phyloP scores from a whole-genome alignment of 1,284 basidiomycete species.

The Polyporus tsugae region DNA sequence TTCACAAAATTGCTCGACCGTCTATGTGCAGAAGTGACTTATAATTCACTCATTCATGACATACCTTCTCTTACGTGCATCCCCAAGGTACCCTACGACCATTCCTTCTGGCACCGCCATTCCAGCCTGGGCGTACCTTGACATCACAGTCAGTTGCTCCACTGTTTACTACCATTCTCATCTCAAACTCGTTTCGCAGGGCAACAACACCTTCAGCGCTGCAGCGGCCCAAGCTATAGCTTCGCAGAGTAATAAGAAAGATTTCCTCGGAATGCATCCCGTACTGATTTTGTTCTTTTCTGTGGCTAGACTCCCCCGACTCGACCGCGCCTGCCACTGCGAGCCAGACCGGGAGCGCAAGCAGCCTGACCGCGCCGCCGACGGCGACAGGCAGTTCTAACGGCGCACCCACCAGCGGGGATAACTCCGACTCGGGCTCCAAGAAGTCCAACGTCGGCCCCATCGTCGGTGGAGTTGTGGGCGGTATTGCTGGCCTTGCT shows the following conservation, averaged over 20 bases:
- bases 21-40: constrained; percentile 18
- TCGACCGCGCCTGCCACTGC: constrained; percentile 14
- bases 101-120: constrained; percentile 23
- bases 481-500: constrained; percentile 20
- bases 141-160: constrained; percentile 20
- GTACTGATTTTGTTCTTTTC: not conserved
- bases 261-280: not conserved
- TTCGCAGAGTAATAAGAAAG: not conserved
- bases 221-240: constrained; percentile 14
- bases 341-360: not conserved
- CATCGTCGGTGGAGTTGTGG: constrained; percentile 23
- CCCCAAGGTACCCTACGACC: constrained; percentile 15
- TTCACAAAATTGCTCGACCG: constrained; percentile 19
- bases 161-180: not conserved
- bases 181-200: not conserved
- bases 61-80: not conserved
- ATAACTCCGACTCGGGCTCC: constrained; percentile 9
- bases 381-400: not conserved
- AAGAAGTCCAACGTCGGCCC: constrained; percentile 24
- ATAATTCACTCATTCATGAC: not conserved
- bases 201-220: constrained; percentile 18
- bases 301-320: constrained; percentile 13
- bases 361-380: constrained; percentile 5
- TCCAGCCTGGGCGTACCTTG: constrained; percentile 29
- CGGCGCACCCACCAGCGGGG: constrained; percentile 4